Conservation (phyloP, 2,329 filamentous ascomycete genomes). For the Acarospora socialis region DNA sequence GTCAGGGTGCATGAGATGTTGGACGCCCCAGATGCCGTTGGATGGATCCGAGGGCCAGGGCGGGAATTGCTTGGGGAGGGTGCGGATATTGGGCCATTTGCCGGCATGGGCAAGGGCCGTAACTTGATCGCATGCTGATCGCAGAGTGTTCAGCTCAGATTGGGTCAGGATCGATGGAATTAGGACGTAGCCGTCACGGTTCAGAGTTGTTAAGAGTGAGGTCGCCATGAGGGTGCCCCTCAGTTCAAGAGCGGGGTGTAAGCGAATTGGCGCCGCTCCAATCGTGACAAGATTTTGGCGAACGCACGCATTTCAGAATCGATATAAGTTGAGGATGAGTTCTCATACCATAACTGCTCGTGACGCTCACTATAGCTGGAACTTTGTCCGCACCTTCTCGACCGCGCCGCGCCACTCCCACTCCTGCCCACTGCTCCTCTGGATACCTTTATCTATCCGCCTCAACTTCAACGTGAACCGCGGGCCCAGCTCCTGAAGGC, state of each 20-base stretch:
- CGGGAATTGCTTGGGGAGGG: constrained; percentile 79
- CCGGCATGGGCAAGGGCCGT: constrained; percentile 52
- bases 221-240: no score
- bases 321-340: no score
- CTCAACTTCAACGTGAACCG: constrained; percentile 75
- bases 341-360: no score
- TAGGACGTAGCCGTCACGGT: constrained; percentile 61
- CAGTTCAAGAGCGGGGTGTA: no score
- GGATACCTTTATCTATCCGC: constrained; percentile 81
- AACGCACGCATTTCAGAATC: no score
- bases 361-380: no score
- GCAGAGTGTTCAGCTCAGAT: constrained; percentile 43
- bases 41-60: constrained; percentile 68
- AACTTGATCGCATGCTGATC: constrained; percentile 42
- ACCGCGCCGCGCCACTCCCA: constrained; percentile 96
- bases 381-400: constrained; percentile 88
- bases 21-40: constrained; percentile 81
- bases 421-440: constrained; percentile 59
- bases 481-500: constrained; percentile 81
- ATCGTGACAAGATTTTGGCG: no score
- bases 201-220: constrained; percentile 40
- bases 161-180: constrained; percentile 50
- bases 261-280: no score
- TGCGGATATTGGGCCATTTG: constrained; percentile 67
- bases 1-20: constrained; percentile 65